phyloP scores from a whole-genome alignment of 2,329 filamentous ascomycete species.

The Xylariaceae sp. region DNA sequence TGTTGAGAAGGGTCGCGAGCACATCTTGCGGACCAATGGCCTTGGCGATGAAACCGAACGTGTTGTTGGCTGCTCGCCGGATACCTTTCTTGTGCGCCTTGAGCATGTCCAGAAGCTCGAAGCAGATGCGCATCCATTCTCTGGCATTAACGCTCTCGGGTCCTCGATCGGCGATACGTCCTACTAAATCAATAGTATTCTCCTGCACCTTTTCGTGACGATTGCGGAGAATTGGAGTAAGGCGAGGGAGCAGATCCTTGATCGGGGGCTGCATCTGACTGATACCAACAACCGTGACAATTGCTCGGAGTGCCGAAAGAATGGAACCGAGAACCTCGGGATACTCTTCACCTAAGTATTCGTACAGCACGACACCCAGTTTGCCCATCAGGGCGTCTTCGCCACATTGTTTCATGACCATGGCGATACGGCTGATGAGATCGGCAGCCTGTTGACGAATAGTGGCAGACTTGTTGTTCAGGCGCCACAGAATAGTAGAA shows the following conservation, averaged over 20 bases:
- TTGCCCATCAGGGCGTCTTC: slow-evolving; percentile 96
- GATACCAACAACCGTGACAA: slow-evolving; percentile 97
- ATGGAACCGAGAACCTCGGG: slow-evolving; percentile 97
- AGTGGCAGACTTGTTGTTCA: slow-evolving; percentile 97
- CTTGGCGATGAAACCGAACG: slow-evolving; percentile 98
- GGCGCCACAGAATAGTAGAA: slow-evolving; percentile 88
- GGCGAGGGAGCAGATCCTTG: slow-evolving; percentile 86
- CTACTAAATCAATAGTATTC: slow-evolving; percentile 96
- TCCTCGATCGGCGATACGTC: slow-evolving; percentile 93
- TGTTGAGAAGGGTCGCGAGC: slow-evolving; percentile 90
- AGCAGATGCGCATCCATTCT: slow-evolving; percentile 99
- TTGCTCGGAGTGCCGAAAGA: slow-evolving; percentile 86
- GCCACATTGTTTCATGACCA: slow-evolving; percentile 98
- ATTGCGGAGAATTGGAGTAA: slow-evolving; percentile 97
- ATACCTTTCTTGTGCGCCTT: slow-evolving; percentile 99
- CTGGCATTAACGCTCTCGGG: slow-evolving; percentile 94
- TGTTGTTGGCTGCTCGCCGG: slow-evolving; percentile 96
- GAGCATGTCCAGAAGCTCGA: slow-evolving; percentile 97
- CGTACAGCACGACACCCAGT: slow-evolving; percentile 89
- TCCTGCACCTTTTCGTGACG: slow-evolving; percentile 99
- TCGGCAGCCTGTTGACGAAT: slow-evolving; percentile 96
- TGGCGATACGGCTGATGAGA: slow-evolving; percentile 91
- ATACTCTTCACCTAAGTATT: slow-evolving; percentile 97
- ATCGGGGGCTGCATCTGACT: slow-evolving; percentile 98
- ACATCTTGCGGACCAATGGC: slow-evolving; percentile 98